These are phyloP conservation scores for Pyrenophora teres DNA, from an alignment of 2,329 filamentous ascomycete species.

Conservation along the genomic window DNA sequence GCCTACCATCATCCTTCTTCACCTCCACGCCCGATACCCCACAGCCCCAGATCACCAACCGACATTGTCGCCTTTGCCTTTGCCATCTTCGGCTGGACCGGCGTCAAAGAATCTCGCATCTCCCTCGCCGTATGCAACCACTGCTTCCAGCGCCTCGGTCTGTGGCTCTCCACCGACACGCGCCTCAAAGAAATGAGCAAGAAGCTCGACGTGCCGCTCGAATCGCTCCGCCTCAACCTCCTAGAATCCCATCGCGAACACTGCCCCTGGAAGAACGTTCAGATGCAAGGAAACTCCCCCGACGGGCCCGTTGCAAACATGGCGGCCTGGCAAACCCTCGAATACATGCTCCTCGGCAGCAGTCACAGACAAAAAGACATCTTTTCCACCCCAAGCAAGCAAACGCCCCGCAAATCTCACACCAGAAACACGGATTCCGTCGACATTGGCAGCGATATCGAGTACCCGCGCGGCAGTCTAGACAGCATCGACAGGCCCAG, in stretches of 20 bases:
- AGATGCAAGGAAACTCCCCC: constrained; percentile 37
- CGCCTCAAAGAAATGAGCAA: constrained; percentile 41
- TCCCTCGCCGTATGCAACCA: constrained; percentile 80
- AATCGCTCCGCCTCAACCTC: constrained; percentile 42
- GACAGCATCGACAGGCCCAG: constrained; percentile 21
- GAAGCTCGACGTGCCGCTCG: constrained; percentile 38
- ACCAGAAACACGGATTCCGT: constrained; percentile 27
- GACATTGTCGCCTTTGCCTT: constrained; percentile 39
- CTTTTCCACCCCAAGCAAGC: neutral
- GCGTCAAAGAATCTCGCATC: constrained; percentile 63
- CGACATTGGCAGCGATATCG: constrained; percentile 30
- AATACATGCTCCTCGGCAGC: constrained; percentile 39
- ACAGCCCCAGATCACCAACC: constrained; percentile 25
- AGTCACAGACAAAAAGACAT: constrained; percentile 11
- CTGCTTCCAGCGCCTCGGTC: constrained; percentile 83
- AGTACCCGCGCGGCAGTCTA: constrained; percentile 25
- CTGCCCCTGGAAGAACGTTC: constrained; percentile 49
- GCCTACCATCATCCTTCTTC: constrained; percentile 34
- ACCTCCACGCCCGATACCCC: constrained; percentile 16
- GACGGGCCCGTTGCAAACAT: constrained; percentile 40
- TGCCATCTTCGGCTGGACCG: constrained; percentile 56
- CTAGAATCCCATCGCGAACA: constrained; percentile 48
- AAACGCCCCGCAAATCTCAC: constrained; percentile 9
- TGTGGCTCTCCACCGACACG: constrained; percentile 78
- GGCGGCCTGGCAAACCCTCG: constrained; percentile 43